Conservation (phyloP, 164 flowering plant species). For the Litsea cubeba region DNA sequence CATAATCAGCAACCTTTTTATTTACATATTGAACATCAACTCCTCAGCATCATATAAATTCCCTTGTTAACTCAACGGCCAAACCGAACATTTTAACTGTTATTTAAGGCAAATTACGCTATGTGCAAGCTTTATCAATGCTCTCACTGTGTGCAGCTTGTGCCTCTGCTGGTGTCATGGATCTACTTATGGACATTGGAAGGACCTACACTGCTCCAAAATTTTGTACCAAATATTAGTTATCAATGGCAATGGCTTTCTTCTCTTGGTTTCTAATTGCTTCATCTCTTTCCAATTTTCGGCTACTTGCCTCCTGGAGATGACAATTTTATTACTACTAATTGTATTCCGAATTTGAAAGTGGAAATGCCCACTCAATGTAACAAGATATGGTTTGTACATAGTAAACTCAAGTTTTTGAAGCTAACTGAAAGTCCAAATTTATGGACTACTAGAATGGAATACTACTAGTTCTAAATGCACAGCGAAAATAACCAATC, state of each 20-base stretch:
- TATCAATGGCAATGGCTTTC: slow-evolving; percentile 73
- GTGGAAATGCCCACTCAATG: too few species aligned
- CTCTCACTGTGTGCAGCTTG: slow-evolving; percentile 68
- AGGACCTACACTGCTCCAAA: slow-evolving; percentile 38
- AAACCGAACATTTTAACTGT: not conserved
- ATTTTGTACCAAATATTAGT: slow-evolving; percentile 54
- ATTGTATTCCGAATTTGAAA: too few species aligned
- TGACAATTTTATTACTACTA: not conserved
- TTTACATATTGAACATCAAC: too few species aligned
- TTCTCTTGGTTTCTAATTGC: slow-evolving; percentile 61
- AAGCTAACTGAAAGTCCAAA: too few species aligned
- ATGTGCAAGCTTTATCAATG: slow-evolving; percentile 44
- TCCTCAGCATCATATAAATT: too few species aligned
- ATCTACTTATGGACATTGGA: slow-evolving; percentile 37
- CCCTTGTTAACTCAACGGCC: too few species aligned
- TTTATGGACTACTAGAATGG: too few species aligned
- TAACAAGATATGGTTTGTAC: too few species aligned
- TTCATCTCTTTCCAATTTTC: slow-evolving; percentile 60
- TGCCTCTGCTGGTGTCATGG: slow-evolving; percentile 54
- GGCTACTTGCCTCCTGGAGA: slow-evolving; percentile 58
- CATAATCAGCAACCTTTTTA: too few species aligned
- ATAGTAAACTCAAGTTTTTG: too few species aligned
- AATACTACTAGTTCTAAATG: too few species aligned
- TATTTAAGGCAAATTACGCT: not conserved
- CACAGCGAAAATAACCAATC: too few species aligned